phyloP scores from a whole-genome alignment of 2,329 filamentous ascomycete genomes.

The Pestalotiopsis sp. region DNA sequence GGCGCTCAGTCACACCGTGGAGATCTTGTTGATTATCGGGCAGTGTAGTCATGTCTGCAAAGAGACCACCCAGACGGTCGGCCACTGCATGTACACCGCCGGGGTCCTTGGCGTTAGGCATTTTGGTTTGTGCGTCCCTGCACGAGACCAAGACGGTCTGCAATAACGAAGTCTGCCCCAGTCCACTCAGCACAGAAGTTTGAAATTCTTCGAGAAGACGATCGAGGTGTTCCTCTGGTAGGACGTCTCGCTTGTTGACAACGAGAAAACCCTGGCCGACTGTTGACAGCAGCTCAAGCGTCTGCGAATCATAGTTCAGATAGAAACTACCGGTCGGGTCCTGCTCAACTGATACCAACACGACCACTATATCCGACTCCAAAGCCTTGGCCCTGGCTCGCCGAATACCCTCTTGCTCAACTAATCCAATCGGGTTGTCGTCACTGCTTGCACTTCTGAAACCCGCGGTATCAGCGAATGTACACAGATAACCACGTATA shows the following conservation, averaged over 20 bases:
- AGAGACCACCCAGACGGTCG: slow-evolving; percentile 64
- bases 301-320: slow-evolving; percentile 56
- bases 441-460: slow-evolving; percentile 55
- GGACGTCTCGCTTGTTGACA: slow-evolving; percentile 63
- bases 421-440: slow-evolving; percentile 56
- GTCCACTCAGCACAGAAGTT: slow-evolving; percentile 33
- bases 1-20: slow-evolving; percentile 86
- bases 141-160: slow-evolving; percentile 70
- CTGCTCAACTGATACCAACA: slow-evolving; percentile 73
- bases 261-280: slow-evolving; percentile 53
- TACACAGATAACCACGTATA: slow-evolving; percentile 84
- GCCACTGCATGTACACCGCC: slow-evolving; percentile 72
- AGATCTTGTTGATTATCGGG: slow-evolving; percentile 76
- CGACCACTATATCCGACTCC: slow-evolving; percentile 83
- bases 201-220: slow-evolving; percentile 42
- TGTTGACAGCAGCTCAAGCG: slow-evolving; percentile 42
- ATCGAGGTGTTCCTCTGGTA: slow-evolving; percentile 34
- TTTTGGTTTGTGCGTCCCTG: slow-evolving; percentile 49
- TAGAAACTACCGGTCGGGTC: slow-evolving; percentile 31
- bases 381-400: slow-evolving; percentile 78
- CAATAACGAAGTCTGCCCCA: slow-evolving; percentile 37
- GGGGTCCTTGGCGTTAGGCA: slow-evolving; percentile 15
- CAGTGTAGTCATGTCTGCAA: slow-evolving; percentile 70
- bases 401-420: slow-evolving; percentile 89
- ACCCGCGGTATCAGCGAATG: slow-evolving; percentile 94